These are phyloP conservation scores for Passalora sequoiae DNA, from an alignment of 2,329 filamentous ascomycete genomes.

Conservation along the genomic window DNA sequence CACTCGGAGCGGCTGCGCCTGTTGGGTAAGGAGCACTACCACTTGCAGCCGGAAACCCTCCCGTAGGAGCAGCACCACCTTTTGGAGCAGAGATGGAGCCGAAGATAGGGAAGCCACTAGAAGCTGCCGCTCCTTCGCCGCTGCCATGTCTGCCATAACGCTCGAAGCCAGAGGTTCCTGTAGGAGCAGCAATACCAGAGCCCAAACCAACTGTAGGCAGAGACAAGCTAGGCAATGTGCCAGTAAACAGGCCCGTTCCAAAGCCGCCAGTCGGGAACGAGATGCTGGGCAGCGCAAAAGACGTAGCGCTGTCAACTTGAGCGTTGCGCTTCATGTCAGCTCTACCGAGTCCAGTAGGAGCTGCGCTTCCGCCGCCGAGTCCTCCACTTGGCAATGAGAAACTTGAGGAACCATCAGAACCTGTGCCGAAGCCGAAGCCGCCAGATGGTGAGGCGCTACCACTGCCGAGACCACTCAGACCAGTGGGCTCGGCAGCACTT, in stretches of 20 bases:
- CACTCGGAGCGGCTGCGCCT: not conserved
- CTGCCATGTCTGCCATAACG: not conserved
- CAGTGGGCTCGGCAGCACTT: not conserved
- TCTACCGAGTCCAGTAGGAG: not conserved
- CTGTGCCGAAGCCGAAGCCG: not conserved
- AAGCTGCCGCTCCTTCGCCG: slow-evolving; percentile 2
- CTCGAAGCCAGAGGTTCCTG: not conserved
- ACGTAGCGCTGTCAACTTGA: not conserved
- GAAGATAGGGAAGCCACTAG: not conserved
- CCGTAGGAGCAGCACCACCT: slow-evolving; percentile 1
- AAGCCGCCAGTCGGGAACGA: slow-evolving; percentile 7
- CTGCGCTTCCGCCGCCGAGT: not conserved
- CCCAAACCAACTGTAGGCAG: not conserved
- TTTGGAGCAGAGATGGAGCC: not conserved
- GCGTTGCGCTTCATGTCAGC: not conserved
- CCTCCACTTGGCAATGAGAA: not conserved
- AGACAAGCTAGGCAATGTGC: not conserved
- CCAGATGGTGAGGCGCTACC: not conserved
- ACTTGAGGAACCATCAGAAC: slow-evolving; percentile 1
- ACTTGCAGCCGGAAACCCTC: not conserved
- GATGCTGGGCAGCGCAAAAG: not conserved
- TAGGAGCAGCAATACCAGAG: slow-evolving; percentile 3
- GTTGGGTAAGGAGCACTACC: not conserved
- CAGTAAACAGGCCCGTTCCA: slow-evolving; percentile 2
- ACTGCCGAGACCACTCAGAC: not conserved